Conservation (phyloP, 208 protist genomes). For the Wallacemonas sp. region DNA sequence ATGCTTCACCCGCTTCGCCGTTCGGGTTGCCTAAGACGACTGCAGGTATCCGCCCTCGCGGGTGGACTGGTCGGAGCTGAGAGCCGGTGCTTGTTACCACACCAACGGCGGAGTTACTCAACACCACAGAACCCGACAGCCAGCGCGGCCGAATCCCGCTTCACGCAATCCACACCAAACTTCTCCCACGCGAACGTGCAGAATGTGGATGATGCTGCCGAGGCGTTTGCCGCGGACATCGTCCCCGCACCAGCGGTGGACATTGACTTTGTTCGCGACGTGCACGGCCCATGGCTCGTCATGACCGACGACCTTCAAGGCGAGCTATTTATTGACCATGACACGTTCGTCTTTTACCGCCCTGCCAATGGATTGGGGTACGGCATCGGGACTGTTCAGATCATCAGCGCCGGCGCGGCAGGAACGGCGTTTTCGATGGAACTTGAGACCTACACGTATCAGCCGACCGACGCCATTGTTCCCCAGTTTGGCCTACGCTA, state of each 20-base stretch:
- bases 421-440: slow-evolving; percentile 67
- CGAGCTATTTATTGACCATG: slow-evolving; percentile 87
- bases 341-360: slow-evolving; percentile 80
- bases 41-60: no score
- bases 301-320: slow-evolving; percentile 86
- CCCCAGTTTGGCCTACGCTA: slow-evolving; percentile 37
- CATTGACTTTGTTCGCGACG: slow-evolving; percentile 58
- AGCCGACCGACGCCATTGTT: slow-evolving; percentile 35
- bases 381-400: slow-evolving; percentile 69
- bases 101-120: no score
- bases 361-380: slow-evolving; percentile 85
- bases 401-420: slow-evolving; percentile 29
- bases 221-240: slow-evolving; percentile 51
- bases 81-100: no score
- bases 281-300: slow-evolving; percentile 86
- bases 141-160: slow-evolving; percentile 10
- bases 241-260: slow-evolving; percentile 47
- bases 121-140: no score
- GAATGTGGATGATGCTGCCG: slow-evolving; percentile 6
- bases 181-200: slow-evolving; percentile 32
- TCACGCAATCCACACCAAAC: slow-evolving; percentile 69
- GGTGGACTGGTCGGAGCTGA: no score
- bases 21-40: no score
- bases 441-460: slow-evolving; percentile 81
- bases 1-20: no score